Evolutionary conservation across 352 stramenopile species (phyloP).

Genomic region (Phytophthora niederhauseri): DNA sequence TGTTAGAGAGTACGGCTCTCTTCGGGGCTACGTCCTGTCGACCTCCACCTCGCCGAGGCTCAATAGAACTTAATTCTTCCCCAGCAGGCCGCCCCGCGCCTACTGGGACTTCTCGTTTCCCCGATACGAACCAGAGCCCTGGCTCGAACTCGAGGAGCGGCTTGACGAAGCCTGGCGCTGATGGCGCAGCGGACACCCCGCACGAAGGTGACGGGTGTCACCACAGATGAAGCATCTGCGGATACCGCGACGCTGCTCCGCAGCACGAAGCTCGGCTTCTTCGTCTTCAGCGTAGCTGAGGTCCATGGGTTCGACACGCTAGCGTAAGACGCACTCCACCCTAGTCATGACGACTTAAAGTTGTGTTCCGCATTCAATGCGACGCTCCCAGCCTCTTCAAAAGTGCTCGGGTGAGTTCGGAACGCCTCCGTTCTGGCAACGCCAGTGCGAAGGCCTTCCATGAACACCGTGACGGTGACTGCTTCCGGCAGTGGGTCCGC

Average conservation of each 20-base stretch:
- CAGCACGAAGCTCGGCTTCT: conserved; percentile 3
- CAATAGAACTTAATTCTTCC: conserved; percentile 4
- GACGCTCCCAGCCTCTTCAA: conserved; percentile 2
- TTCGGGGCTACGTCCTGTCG: neutral
- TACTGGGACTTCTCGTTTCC: neutral
- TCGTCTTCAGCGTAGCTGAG: conserved; percentile 19
- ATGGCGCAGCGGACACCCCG: neutral
- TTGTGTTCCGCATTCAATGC: neutral
- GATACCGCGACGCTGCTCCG: neutral
- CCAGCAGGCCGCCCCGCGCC: neutral
- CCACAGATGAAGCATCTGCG: conserved; percentile 3
- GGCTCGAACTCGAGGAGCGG: neutral
- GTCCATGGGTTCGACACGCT: neutral
- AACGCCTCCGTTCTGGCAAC: neutral
- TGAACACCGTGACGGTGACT: conserved; percentile 12
- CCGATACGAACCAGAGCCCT: neutral
- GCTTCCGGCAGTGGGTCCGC: conserved; percentile 2
- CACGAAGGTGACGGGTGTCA: neutral
- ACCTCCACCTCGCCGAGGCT: neutral
- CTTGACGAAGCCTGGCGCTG: neutral
- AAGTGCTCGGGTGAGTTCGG: neutral
- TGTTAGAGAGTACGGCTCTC: no score
- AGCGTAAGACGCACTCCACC: neutral
- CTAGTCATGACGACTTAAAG: neutral
- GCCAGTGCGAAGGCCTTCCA: conserved; percentile 12